Evolutionary conservation across 164 flowering plant genomes (phyloP).

Genomic region (Vitis rotundifolia): DNA sequence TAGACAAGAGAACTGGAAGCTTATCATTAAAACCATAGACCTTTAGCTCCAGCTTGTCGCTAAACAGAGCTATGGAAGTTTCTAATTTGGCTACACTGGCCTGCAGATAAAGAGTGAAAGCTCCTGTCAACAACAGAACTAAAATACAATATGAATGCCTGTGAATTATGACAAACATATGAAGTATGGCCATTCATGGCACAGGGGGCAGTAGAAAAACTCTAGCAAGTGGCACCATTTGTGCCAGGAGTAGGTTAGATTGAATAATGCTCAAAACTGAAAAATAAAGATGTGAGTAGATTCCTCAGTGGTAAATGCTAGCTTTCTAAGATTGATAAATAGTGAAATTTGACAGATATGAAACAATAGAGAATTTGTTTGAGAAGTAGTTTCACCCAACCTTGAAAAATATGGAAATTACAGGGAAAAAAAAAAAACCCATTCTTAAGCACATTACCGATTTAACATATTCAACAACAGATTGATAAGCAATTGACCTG

Average conservation of each 20-base stretch:
- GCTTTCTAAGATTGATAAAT: no score
- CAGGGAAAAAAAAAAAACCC: not conserved
- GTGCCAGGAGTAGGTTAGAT: not conserved
- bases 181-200: not conserved
- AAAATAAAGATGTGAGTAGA: not conserved
- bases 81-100: constrained; percentile 93
- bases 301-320: no score
- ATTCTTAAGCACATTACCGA: not conserved
- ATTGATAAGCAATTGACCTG: constrained; percentile 51
- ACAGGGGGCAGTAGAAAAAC: not conserved
- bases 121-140: not conserved
- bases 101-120: constrained; percentile 41
- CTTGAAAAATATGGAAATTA: no score
- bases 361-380: no score
- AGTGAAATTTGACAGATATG: no score
- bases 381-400: no score
- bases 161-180: not conserved
- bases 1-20: constrained; percentile 65
- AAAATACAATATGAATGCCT: not conserved
- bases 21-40: constrained; percentile 93
- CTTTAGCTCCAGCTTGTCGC: constrained; percentile 85
- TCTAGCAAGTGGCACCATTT: not conserved
- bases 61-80: constrained; percentile 64
- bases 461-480: not conserved
- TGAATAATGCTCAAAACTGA: not conserved